Evolutionary conservation across 1,139 yeast genomes (phyloP).

Genomic region (Blastobotrys proliferans): DNA sequence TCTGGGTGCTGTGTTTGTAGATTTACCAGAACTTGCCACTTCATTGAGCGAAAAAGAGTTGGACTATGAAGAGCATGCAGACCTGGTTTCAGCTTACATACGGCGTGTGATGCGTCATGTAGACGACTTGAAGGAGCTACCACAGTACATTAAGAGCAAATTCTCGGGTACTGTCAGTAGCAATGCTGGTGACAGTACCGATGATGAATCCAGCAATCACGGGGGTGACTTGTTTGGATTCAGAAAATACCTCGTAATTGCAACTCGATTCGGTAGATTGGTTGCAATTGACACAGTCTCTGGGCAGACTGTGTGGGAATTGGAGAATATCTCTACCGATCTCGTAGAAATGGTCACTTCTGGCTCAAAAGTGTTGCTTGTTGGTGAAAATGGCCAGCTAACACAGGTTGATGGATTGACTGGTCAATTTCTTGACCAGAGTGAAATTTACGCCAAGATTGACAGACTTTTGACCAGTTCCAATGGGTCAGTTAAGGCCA

Average conservation of each 20-base stretch:
- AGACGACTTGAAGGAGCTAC: constrained; percentile 21
- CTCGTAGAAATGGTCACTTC: constrained; percentile 23
- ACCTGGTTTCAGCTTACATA: constrained; percentile 41
- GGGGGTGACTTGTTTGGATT: constrained; percentile 45
- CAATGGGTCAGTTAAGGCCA: constrained; percentile 2
- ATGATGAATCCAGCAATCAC: constrained; percentile 11
- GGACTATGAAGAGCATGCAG: constrained; percentile 38
- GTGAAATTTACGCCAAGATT: constrained; percentile 13
- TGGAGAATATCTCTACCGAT: constrained; percentile 25
- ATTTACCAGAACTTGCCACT: constrained; percentile 35
- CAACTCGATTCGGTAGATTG: constrained; percentile 42
- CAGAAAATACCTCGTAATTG: constrained; percentile 44
- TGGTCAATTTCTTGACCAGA: constrained; percentile 20
- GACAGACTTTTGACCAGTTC: constrained; percentile 1
- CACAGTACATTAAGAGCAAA: constrained; percentile 11
- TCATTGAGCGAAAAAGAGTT: constrained; percentile 39
- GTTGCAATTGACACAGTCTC: constrained; percentile 43
- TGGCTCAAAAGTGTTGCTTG: constrained; percentile 2
- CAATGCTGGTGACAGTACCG: constrained; percentile 9
- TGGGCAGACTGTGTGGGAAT: constrained; percentile 43
- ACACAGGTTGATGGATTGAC: constrained; percentile 24
- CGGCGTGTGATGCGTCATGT: constrained; percentile 43
- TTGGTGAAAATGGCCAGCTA: constrained; percentile 21
- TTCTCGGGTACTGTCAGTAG: constrained; percentile 6
- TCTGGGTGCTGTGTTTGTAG: constrained; percentile 40